A percentile compares a stretch with the other conserved stretches of the same genome.
phyloP scores from a whole-genome alignment of 306 rosid species.

The Luffa aegyptiaca region DNA sequence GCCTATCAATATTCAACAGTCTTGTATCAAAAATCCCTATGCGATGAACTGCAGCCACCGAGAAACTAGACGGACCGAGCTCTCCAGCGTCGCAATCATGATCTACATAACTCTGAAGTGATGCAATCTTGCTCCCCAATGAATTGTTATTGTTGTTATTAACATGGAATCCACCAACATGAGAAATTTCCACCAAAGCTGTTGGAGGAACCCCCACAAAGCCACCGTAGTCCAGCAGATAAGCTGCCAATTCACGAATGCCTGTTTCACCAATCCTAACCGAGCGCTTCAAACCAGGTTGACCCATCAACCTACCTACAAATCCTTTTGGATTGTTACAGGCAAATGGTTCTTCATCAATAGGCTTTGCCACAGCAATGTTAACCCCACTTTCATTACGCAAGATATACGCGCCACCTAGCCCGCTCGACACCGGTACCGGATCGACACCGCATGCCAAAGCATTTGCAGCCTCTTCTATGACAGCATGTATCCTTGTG shows the following conservation, averaged over 20 bases:
- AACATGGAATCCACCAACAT: slow-evolving; percentile 44
- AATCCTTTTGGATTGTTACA: slow-evolving; percentile 59
- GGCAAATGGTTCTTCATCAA: slow-evolving; percentile 82
- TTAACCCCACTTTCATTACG: slow-evolving; percentile 44
- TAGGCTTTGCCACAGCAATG: slow-evolving; percentile 83
- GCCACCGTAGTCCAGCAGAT: slow-evolving; percentile 78
- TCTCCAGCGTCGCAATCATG: slow-evolving; percentile 86
- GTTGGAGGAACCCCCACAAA: slow-evolving; percentile 92
- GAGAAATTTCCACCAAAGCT: slow-evolving; percentile 65
- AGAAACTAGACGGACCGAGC: slow-evolving; percentile 65
- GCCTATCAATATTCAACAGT: slow-evolving; percentile 76
- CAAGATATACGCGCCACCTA: slow-evolving; percentile 74
- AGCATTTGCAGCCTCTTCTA: slow-evolving; percentile 70
- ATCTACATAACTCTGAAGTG: slow-evolving; percentile 75
- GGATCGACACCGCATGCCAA: slow-evolving; percentile 68
- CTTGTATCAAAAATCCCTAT: slow-evolving; percentile 72
- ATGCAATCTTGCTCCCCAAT: slow-evolving; percentile 44
- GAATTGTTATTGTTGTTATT: not conserved
- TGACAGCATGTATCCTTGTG: slow-evolving; percentile 50
- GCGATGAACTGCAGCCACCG: slow-evolving; percentile 64
- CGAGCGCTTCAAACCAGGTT: slow-evolving; percentile 64
- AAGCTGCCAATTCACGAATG: slow-evolving; percentile 76
- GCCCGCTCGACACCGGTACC: slow-evolving; percentile 50
- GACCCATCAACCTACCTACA: slow-evolving; percentile 52
- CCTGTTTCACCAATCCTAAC: slow-evolving; percentile 82